Evolutionary conservation across 495 filamentous ascomycete species (phyloP).

Genomic region (Lophiotrema nucula): DNA sequence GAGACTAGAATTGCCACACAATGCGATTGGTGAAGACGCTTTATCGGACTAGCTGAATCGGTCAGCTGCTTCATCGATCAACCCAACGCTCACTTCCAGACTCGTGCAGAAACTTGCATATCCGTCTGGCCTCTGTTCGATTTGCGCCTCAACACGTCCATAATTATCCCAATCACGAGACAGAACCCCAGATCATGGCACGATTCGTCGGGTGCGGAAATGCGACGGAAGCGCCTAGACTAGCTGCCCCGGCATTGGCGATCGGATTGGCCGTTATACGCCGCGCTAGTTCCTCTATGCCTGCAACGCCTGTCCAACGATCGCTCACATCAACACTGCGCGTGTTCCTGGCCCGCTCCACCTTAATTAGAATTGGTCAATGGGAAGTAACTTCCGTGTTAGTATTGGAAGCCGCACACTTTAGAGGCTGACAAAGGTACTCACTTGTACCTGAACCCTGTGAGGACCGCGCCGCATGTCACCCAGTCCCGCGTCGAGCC

Average conservation of each 20-base stretch:
- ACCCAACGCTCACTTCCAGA: background rate
- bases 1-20: background rate
- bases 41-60: background rate
- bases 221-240: background rate
- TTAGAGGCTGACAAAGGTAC: slow-evolving; percentile 5
- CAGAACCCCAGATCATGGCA: background rate
- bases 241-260: background rate
- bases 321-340: background rate
- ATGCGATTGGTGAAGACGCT: background rate
- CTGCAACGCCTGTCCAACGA: slow-evolving; percentile 10
- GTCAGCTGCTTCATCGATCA: background rate
- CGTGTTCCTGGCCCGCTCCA: background rate
- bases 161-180: background rate
- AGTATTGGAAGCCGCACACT: background rate
- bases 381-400: background rate
- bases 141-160: background rate
- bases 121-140: too few species aligned
- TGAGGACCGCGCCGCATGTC: background rate
- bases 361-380: slow-evolving; percentile 2
- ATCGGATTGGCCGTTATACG: background rate
- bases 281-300: background rate
- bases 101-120: too few species aligned
- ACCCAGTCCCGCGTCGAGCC: slow-evolving; percentile 1
- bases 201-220: slow-evolving; percentile 6
- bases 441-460: slow-evolving; percentile 1